Conservation (phyloP, 257 asterid species). For the Pogostemon cablin region DNA sequence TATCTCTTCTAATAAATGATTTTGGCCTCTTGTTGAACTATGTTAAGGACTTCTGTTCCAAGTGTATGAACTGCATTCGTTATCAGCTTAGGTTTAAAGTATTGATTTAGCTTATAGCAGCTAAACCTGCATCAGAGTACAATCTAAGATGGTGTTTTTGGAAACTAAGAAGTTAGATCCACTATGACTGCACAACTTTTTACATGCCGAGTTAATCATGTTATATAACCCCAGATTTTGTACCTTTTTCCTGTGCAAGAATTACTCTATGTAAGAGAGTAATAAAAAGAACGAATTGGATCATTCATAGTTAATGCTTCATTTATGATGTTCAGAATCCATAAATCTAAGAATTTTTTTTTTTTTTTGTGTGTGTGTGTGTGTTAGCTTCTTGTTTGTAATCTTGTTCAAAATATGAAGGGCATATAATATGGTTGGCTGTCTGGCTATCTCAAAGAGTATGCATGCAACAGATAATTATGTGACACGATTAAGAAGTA, state of each 20-base stretch:
- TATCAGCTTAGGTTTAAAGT: background rate
- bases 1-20: background rate
- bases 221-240: background rate
- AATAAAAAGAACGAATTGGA: background rate
- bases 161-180: background rate
- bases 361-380: background rate
- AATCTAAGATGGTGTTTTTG: background rate
- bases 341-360: background rate
- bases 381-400: slow-evolving; percentile 1
- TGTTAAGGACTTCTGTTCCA: background rate
- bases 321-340: no score
- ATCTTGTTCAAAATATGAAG: background rate
- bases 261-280: background rate
- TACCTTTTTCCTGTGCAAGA: background rate
- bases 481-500: background rate
- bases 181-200: background rate
- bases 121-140: background rate
- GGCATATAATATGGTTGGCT: background rate
- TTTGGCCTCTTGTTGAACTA: background rate
- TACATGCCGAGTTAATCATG: background rate
- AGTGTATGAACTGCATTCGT: background rate
- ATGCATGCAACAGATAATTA: background rate
- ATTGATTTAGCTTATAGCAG: background rate
- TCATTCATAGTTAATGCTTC: no score
- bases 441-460: no score